These are phyloP conservation scores for Pseudocercospora vitis DNA, from an alignment of 2,329 filamentous ascomycete genomes.

Conservation along the genomic window DNA sequence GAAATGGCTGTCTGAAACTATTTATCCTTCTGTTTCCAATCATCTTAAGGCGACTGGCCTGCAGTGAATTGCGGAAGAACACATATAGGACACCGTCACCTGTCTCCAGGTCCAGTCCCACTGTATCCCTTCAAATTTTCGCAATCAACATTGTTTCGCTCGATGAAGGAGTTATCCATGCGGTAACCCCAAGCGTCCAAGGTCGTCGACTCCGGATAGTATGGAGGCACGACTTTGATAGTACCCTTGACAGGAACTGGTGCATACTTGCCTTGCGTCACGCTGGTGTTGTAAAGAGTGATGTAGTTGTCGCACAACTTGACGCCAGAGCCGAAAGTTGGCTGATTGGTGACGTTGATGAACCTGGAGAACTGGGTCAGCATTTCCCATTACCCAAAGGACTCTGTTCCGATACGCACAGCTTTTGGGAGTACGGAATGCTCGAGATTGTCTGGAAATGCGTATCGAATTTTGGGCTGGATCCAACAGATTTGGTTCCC, in stretches of 20 bases:
- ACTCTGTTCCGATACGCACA: conserved; percentile 1
- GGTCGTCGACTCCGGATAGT: conserved; percentile 11
- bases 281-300: conserved; percentile 18
- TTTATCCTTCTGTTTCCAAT: too few species aligned
- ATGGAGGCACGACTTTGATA: conserved; percentile 15
- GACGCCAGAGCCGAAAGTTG: conserved; percentile 10
- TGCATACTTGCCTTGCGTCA: conserved; percentile 16
- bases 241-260: conserved; percentile 16
- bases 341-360: conserved; percentile 23
- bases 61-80: too few species aligned
- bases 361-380: too few species aligned
- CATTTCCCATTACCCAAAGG: too few species aligned
- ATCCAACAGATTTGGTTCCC: conserved; percentile 6
- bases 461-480: conserved; percentile 11
- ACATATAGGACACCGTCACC: neutral
- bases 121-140: conserved; percentile 16
- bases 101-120: conserved; percentile 15
- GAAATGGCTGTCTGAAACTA: too few species aligned
- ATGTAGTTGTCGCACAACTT: conserved; percentile 19
- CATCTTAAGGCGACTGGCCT: too few species aligned
- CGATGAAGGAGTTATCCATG: conserved; percentile 19
- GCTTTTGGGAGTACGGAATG: conserved; percentile 11
- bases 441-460: conserved; percentile 7
- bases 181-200: conserved; percentile 14
- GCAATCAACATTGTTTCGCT: conserved; percentile 15